These are phyloP conservation scores for Tuber aestivum DNA, from an alignment of 495 filamentous ascomycete species.

Conservation along the genomic window DNA sequence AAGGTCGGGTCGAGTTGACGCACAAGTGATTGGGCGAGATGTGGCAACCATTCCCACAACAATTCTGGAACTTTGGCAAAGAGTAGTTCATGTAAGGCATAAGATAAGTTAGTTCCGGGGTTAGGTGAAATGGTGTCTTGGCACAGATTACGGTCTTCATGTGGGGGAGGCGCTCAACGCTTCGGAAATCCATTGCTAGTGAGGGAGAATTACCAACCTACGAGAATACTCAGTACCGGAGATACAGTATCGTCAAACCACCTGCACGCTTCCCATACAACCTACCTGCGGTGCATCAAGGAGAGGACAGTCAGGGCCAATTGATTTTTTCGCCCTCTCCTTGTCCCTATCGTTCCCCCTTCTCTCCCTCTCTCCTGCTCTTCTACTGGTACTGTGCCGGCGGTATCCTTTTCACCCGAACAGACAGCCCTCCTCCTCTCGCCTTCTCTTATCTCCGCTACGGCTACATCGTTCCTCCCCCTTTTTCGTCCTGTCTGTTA, in stretches of 20 bases:
- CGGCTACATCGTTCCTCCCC: background rate
- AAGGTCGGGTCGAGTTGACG: background rate
- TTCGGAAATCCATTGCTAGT: background rate
- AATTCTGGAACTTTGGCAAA: background rate
- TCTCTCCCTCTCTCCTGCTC: background rate
- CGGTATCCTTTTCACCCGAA: background rate
- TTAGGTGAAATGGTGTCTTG: background rate
- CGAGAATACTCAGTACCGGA: conserved; percentile 1
- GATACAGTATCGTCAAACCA: background rate
- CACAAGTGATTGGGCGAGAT: background rate
- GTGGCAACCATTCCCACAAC: background rate
- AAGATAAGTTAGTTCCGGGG: too few species aligned
- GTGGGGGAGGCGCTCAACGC: background rate
- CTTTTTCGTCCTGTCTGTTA: background rate
- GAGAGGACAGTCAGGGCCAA: background rate
- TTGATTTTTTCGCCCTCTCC: background rate
- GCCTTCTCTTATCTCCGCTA: background rate
- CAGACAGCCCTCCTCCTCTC: background rate
- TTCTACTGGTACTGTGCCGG: background rate
- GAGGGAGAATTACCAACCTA: background rate
- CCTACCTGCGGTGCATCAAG: background rate
- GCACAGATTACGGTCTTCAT: background rate
- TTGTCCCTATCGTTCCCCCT: background rate
- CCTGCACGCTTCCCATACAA: background rate
- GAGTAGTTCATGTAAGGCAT: background rate